A percentile compares a stretch with the other conserved stretches of the same genome.
Conservation (phyloP, 164 flowering plant genomes). For the Protea cynaroides region DNA sequence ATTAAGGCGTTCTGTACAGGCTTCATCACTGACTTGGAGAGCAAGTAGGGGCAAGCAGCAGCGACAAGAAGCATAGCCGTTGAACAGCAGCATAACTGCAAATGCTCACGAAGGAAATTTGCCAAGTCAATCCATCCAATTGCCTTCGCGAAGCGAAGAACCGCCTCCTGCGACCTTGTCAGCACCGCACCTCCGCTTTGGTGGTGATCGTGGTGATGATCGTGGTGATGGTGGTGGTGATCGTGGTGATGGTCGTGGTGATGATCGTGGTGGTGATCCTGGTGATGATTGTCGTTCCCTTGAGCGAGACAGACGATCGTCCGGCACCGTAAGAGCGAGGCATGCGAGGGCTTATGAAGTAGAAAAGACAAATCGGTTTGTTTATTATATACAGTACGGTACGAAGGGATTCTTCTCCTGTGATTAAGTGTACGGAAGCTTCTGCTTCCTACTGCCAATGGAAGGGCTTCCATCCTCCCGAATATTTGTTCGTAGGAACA, state of each 20-base stretch:
- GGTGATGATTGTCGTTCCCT: slow-evolving; percentile 15
- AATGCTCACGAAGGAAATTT: slow-evolving; percentile 67
- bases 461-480: background rate
- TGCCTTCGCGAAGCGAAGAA: slow-evolving; percentile 52
- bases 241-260: slow-evolving; percentile 18
- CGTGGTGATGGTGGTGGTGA: slow-evolving; percentile 29
- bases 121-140: slow-evolving; percentile 67
- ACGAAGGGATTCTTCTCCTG: background rate
- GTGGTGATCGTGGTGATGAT: slow-evolving; percentile 29
- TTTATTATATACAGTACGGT: slow-evolving; percentile 2
- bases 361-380: background rate
- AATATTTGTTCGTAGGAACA: background rate
- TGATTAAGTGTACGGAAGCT: background rate
- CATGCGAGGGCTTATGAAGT: slow-evolving; percentile 8
- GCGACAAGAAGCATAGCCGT: slow-evolving; percentile 63
- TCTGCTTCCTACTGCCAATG: slow-evolving; percentile 3
- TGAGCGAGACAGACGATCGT: slow-evolving; percentile 16
- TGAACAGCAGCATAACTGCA: slow-evolving; percentile 76
- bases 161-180: slow-evolving; percentile 42
- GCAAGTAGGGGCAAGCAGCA: slow-evolving; percentile 64
- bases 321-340: slow-evolving; percentile 1
- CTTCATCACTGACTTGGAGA: slow-evolving; percentile 50
- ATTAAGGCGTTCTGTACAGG: slow-evolving; percentile 55
- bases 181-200: slow-evolving; percentile 24
- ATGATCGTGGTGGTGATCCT: slow-evolving; percentile 21